A percentile compares a stretch with the other conserved stretches of the same genome.
These are phyloP conservation scores for Physcomitrellopsis africana DNA, from an alignment of 225 moss, liverwort and hornwort genomes.

Conservation along the genomic window DNA sequence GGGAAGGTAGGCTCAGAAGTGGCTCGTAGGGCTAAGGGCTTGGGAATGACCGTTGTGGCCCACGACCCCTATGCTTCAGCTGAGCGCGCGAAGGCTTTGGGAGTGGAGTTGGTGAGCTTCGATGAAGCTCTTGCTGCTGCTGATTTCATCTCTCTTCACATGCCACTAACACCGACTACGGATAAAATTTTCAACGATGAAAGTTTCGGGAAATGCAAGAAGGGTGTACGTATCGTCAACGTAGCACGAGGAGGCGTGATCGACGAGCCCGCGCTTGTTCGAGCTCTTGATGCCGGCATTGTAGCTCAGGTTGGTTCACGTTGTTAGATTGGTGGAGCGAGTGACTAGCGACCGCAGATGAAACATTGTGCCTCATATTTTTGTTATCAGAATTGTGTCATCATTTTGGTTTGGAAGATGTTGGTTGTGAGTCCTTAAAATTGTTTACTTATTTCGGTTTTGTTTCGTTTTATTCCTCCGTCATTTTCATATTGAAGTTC, in stretches of 20 bases:
- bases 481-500: background rate
- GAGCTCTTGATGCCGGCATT: conserved; percentile 82
- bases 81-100: conserved; percentile 85
- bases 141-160: conserved; percentile 95
- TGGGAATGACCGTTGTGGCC: conserved; percentile 84
- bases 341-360: background rate
- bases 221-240: conserved; percentile 85
- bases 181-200: conserved; percentile 93
- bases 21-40: conserved; percentile 85
- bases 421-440: background rate
- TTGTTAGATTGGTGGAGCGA: background rate
- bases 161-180: conserved; percentile 89
- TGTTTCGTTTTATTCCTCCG: background rate
- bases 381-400: background rate
- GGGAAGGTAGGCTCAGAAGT: conserved; percentile 99
- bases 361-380: background rate
- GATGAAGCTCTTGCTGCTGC: conserved; percentile 74
- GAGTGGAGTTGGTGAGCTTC: conserved; percentile 91
- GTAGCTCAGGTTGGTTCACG: conserved; percentile 72
- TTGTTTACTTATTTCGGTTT: no score
- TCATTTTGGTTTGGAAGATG: background rate
- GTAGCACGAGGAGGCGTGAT: conserved; percentile 96
- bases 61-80: conserved; percentile 95
- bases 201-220: conserved; percentile 78
- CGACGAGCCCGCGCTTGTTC: conserved; percentile 83